Percentiles rank a stretch among this genome's conserved stretches.
Evolutionary conservation across 2,329 filamentous ascomycete species (phyloP).

Genomic region (Aspergillus sp.): DNA sequence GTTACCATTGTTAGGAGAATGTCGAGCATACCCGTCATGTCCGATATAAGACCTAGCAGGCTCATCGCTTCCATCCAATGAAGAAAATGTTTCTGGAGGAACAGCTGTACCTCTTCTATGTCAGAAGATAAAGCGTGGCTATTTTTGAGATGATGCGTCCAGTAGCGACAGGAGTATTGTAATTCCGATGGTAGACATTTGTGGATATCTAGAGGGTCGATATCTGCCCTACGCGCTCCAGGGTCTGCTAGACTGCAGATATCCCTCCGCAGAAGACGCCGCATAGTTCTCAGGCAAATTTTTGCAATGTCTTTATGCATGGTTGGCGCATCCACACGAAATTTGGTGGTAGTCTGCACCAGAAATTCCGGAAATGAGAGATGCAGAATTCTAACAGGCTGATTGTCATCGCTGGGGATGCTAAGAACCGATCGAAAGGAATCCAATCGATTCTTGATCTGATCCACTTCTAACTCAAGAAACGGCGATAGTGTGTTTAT

Average conservation of each 20-base stretch:
- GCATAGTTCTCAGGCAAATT: conserved; percentile 22
- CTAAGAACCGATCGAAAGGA: too few relatives aligned
- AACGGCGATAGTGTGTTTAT: too few relatives aligned
- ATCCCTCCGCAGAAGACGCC: conserved; percentile 6
- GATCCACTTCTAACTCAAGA: too few relatives aligned
- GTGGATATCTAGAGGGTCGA: conserved; percentile 6
- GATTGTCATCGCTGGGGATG: too few relatives aligned
- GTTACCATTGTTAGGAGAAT: conserved; percentile 1
- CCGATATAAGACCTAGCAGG: conserved; percentile 14
- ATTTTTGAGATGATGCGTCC: conserved; percentile 21
- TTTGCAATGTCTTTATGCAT: conserved; percentile 8
- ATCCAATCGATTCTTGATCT: too few relatives aligned
- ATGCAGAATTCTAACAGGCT: conserved; percentile 15
- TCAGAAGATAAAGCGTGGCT: conserved; percentile 5
- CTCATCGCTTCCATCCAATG: conserved; percentile 26
- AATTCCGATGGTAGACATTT: conserved; percentile 17
- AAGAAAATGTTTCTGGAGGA: conserved; percentile 19
- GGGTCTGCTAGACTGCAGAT: conserved; percentile 13
- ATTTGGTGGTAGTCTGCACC: neutral
- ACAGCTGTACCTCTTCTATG: conserved; percentile 5
- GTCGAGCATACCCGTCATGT: conserved; percentile 10
- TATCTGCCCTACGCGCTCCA: conserved; percentile 7
- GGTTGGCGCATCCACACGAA: conserved; percentile 10
- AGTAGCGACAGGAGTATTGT: conserved; percentile 26
- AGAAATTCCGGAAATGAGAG: conserved; percentile 34